Percentiles rank a stretch among this genome's conserved stretches.
Evolutionary conservation across 192 early-diverging fungal genomes (phyloP).

Genomic region (Coemansia sp.): DNA sequence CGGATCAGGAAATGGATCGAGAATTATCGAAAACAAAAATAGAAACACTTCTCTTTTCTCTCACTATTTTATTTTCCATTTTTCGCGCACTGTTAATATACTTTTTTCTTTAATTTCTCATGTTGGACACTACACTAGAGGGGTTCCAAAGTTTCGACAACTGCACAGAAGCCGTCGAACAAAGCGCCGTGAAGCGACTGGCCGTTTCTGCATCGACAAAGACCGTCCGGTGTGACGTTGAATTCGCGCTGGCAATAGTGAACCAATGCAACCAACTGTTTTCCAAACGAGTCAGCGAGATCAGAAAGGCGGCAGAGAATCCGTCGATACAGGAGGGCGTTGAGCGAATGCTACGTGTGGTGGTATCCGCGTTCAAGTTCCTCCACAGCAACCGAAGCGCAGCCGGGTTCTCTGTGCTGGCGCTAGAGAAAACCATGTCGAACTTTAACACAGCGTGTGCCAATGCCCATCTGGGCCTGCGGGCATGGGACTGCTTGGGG

Average conservation of each 20-base stretch:
- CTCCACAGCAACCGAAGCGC: conserved; percentile 26
- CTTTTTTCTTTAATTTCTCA: conserved; percentile 12
- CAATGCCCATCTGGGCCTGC: conserved; percentile 40
- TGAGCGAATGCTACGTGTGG: conserved; percentile 32
- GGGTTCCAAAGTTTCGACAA: conserved; percentile 25
- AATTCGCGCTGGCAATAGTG: conserved; percentile 41
- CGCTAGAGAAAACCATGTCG: conserved; percentile 50
- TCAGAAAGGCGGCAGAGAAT: conserved; percentile 19
- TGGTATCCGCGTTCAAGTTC: conserved; percentile 28
- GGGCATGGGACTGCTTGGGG: conserved; percentile 36
- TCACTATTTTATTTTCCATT: neutral
- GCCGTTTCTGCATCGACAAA: neutral
- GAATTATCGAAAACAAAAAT: neutral
- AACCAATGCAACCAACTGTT: conserved; percentile 54
- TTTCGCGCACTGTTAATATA: conserved; percentile 9
- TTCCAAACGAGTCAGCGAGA: conserved; percentile 20
- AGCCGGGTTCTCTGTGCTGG: conserved; percentile 42
- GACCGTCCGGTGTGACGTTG: conserved; percentile 24
- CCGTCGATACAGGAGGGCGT: conserved; percentile 1
- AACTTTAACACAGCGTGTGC: conserved; percentile 43
- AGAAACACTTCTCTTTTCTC: conserved; percentile 10
- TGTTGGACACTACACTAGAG: conserved; percentile 21
- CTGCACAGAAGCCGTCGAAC: conserved; percentile 34
- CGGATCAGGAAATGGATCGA: neutral
- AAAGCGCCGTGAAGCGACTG: conserved; percentile 32